Evolutionary conservation across 441 rosid genomes (phyloP).

Genomic region (Corymbia calophylla): DNA sequence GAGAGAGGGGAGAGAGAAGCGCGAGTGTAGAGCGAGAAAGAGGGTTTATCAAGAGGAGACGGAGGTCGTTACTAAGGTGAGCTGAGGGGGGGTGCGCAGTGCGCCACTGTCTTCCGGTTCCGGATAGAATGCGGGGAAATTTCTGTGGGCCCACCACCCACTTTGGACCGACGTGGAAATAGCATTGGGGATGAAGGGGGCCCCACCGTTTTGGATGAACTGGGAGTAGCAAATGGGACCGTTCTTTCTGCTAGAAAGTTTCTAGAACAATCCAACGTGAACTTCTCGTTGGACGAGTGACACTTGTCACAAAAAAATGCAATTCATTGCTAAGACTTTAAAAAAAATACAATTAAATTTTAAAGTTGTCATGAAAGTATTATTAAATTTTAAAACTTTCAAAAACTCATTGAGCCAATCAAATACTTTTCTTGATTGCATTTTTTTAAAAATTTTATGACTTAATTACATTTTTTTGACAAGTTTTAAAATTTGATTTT

Average conservation of each 20-base stretch:
- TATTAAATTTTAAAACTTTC: too few species aligned
- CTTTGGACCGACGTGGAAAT: background rate
- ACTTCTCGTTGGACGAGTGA: background rate
- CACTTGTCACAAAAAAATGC: too few species aligned
- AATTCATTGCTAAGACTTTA: too few species aligned
- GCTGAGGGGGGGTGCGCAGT: background rate
- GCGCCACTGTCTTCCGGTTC: background rate
- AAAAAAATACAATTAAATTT: too few species aligned
- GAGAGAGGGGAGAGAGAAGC: background rate
- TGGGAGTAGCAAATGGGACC: background rate
- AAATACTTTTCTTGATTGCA: too few species aligned
- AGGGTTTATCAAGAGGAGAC: background rate
- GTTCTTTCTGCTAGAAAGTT: background rate
- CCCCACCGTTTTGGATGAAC: background rate
- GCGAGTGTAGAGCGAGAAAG: background rate
- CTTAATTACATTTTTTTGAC: too few species aligned
- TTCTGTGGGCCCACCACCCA: background rate
- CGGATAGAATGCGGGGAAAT: background rate
- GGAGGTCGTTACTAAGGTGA: background rate
- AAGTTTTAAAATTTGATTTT: too few species aligned
- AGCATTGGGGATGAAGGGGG: background rate
- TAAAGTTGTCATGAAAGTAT: too few species aligned
- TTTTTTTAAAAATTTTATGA: too few species aligned
- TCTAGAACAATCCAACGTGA: background rate
- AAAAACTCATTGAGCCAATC: too few species aligned